Evolutionary conservation across 1,284 basidiomycete genomes (phyloP), one percentile per base, ranked within the genome.

Genomic region (Cutaneotrichosporon sp.): DNA sequence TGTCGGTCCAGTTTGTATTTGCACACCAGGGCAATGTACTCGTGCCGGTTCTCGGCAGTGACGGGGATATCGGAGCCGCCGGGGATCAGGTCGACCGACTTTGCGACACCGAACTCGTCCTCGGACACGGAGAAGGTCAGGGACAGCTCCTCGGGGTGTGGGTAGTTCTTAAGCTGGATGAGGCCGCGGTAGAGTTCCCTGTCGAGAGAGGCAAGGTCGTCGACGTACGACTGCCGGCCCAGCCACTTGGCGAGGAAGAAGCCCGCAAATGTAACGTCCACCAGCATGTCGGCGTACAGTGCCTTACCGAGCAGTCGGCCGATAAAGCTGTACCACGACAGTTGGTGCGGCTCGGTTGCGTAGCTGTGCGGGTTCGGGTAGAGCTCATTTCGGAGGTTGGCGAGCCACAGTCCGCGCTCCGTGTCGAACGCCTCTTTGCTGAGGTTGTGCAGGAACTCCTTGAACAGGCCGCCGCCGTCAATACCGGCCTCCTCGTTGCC

Each of bases 401-500:
- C 88, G 50, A 94, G 82, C 96, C 96, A 99, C 14, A 99, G 82
- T 2, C 97, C 97, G 18, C 93, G 87, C 74, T 98, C 88, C 0
- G 90, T 90, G 73, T 99, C 93, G 69, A 99, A 98, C 0, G 91
- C 95, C 77, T 98, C 94, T 73, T 91, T 93, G 61, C 88, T 89
- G 22, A 97, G 79, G 14, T 89, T 90, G n/a, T 94, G 98, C 73
- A 99, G 86, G 74, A 99, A 97, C 80, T 98, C 97, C 77, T 99
- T 99, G 83, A 97, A 98, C 9, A 99, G 87, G 0, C 97, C 96
- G 3, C 97, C 95, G 1, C 96, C 96, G 72, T 99, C 95, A 38
- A 79, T 77, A 16, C 79, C 77, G 4, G 69, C 66, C 63, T 81
- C 79, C 62, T 73, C 70, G 16, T 62, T 69, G 9, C 70, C 80